Evolutionary conservation across 2,329 filamentous ascomycete species (phyloP).

Genomic region (Orbilia quercus): DNA sequence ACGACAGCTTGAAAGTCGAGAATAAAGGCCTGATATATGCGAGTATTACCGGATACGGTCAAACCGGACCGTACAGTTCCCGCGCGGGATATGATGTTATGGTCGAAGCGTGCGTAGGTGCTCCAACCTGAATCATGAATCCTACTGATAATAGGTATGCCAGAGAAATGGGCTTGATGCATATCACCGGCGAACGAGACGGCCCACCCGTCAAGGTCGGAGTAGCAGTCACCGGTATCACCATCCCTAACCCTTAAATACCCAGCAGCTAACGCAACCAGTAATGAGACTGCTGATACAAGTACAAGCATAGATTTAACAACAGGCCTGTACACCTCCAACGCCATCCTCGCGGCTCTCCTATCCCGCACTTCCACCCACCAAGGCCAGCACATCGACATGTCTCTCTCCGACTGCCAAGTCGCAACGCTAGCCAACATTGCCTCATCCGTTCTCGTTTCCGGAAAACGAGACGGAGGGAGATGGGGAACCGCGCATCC

Average conservation of each 20-base stretch:
- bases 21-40: conserved; percentile 92
- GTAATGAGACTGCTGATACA: not conserved
- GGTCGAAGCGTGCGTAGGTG: conserved; percentile 78
- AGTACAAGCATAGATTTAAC: conserved; percentile 77
- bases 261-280: too few relatives aligned
- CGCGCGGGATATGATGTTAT: conserved; percentile 98
- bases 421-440: conserved; percentile 95
- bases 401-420: conserved; percentile 91
- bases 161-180: conserved; percentile 91
- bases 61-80: conserved; percentile 87
- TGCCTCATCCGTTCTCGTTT: conserved; percentile 89
- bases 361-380: conserved; percentile 79
- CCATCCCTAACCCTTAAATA: too few relatives aligned
- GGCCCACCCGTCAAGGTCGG: conserved; percentile 96
- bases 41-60: conserved; percentile 95
- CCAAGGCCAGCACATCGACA: conserved; percentile 90
- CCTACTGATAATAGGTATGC: not conserved
- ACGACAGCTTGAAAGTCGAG: conserved; percentile 79
- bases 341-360: conserved; percentile 93
- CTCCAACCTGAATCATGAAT: not conserved
- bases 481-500: conserved; percentile 97
- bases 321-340: conserved; percentile 92
- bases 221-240: conserved; percentile 79
- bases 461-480: conserved; percentile 84
- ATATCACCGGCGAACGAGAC: conserved; percentile 90